Base-by-base conservation (phyloP, 108 stramenopile genomes). In the Skeletonema costatum region DNA sequence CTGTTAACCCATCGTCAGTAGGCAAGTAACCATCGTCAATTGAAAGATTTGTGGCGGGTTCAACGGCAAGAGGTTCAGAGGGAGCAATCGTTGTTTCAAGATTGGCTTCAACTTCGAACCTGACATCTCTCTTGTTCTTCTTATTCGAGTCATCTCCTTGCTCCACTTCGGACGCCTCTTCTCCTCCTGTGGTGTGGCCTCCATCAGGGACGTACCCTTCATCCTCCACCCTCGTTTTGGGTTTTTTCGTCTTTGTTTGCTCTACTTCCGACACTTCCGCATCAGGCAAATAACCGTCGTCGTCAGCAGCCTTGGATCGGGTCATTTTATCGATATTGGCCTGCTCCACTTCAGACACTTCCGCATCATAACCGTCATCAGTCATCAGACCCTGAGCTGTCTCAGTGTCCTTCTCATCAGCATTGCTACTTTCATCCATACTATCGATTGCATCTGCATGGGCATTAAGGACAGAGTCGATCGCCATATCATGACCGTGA, bases 331-430 rank as follows among this genome's bases (percentile, higher is more conserved):
- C 62, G 6, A 36, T 33, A 6, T 64, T 32, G 2, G 72, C 13
- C 2, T 36, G 11, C 32, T 76, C 76, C 46, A 72, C 82, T 69
- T 83, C 82, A 8, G 74, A 70, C 6, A 62, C 75, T 53, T 82
- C 76, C 14, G 76, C 82, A 64, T 83, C 82, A 38, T 81, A 81
- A 33, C 80, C 80, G 67, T 81, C 80, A 60, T 81, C 80, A 73
- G 68, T 81, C 80, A 66, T 81, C 80, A n/a, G 72, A 62, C 48
- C 36, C 32, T 75, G 74, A 10, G 44, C 74, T 7, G 25, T n/a
- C 35, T 66, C 64, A 39, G 12, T 19, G 46, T 65, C 50, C 51
- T 66, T 39, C 71, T 61, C 32, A 21, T 41, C 76, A 41, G 59
- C 74, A 1, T 13, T 32, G 4, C 29, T 74, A 46, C 62, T 66